phyloP scores from a whole-genome alignment of 495 filamentous ascomycete species.

The Neurospora tetraspora region DNA sequence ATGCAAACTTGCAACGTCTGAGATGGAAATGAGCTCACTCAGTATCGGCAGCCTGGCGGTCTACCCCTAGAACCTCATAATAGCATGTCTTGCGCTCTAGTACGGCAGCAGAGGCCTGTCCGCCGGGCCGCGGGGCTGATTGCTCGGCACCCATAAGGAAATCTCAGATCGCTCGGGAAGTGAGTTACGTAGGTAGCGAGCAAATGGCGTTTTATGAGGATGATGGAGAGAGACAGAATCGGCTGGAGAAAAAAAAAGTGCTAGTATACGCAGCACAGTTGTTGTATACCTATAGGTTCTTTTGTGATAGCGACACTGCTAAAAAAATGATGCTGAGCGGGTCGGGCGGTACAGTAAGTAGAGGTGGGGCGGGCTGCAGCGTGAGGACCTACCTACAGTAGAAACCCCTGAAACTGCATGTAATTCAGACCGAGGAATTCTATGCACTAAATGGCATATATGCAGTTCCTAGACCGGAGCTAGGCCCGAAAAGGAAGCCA shows the following conservation, averaged over 20 bases:
- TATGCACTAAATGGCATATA: too few species aligned
- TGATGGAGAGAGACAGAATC: neutral
- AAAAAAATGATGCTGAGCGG: neutral
- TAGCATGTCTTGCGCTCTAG: slow-evolving; percentile 62
- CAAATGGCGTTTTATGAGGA: neutral
- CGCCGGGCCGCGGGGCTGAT: slow-evolving; percentile 42
- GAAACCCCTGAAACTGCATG: too few species aligned
- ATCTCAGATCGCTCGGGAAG: neutral
- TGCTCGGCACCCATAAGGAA: slow-evolving; percentile 69
- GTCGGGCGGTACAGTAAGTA: neutral
- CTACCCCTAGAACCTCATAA: slow-evolving; percentile 77
- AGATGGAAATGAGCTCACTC: slow-evolving; percentile 50
- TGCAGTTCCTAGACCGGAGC: too few species aligned
- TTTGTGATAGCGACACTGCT: neutral
- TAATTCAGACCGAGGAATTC: too few species aligned
- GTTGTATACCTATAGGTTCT: neutral
- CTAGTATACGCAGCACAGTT: neutral
- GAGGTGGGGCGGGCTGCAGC: neutral
- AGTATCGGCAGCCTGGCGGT: slow-evolving; percentile 63
- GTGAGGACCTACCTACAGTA: neutral
- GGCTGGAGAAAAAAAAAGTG: neutral
- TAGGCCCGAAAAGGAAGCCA: too few species aligned
- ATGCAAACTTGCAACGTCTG: neutral
- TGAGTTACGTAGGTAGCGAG: neutral
- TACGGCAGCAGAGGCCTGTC: slow-evolving; percentile 1